Evolutionary conservation across 108 stramenopile species (phyloP).

Genomic region (Cyclostephanos tholiformis): DNA sequence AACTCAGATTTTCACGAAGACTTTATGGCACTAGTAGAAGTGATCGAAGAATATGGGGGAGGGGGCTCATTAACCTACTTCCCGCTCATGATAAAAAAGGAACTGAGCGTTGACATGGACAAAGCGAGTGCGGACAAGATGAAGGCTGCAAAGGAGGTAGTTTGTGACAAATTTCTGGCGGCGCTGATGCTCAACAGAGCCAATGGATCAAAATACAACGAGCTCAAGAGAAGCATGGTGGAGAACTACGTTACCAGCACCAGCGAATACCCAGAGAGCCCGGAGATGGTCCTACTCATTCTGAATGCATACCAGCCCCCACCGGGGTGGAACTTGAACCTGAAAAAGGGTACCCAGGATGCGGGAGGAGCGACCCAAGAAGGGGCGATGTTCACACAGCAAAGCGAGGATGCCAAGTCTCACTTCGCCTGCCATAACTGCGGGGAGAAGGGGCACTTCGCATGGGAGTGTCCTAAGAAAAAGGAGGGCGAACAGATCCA

Average conservation of each 20-base stretch:
- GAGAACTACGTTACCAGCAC: not conserved
- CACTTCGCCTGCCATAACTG: not conserved
- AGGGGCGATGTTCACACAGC: conserved; percentile 4
- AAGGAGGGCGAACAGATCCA: not conserved
- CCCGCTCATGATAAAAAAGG: not conserved
- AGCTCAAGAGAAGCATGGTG: not conserved
- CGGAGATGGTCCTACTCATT: not conserved
- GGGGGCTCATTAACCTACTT: too few relatives aligned
- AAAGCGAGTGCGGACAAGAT: too few relatives aligned
- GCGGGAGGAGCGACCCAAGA: not conserved
- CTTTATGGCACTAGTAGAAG: too few relatives aligned
- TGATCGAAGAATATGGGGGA: too few relatives aligned
- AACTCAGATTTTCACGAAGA: too few relatives aligned
- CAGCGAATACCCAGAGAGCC: not conserved
- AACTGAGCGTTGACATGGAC: not conserved
- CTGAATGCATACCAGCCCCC: not conserved
- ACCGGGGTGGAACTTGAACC: too few relatives aligned
- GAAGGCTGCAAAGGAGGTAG: too few relatives aligned
- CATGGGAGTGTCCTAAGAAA: too few relatives aligned
- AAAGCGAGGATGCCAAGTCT: not conserved
- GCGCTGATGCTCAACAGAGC: conserved; percentile 4
- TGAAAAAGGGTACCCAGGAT: not conserved
- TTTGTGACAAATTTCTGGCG: not conserved
- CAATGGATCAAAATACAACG: not conserved
- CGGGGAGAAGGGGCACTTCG: too few relatives aligned